Conservation (phyloP, 2,329 filamentous ascomycete genomes). For the Pseudocercospora fijiensis region DNA sequence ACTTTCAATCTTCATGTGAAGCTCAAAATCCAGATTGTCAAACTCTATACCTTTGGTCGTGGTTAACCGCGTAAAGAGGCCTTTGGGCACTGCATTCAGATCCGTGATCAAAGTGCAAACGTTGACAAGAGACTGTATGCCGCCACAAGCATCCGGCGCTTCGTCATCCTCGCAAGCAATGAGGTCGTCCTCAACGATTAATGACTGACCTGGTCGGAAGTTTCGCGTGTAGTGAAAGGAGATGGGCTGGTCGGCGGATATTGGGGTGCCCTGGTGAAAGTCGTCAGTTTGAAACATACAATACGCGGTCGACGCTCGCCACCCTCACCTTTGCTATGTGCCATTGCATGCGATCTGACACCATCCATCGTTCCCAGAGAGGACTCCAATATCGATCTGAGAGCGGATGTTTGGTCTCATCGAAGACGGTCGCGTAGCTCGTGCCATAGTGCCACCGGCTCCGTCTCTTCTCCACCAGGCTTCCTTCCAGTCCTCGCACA, state of each 20-base stretch:
- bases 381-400: conserved; percentile 76
- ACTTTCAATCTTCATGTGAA: conserved; percentile 80
- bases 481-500: conserved; percentile 71
- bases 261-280: conserved; percentile 59
- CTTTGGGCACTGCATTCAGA: conserved; percentile 70
- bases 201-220: conserved; percentile 73
- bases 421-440: conserved; percentile 72
- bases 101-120: conserved; percentile 79
- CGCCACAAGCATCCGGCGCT: conserved; percentile 55
- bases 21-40: conserved; percentile 76
- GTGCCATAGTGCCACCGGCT: conserved; percentile 77
- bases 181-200: conserved; percentile 76
- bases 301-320: background rate
- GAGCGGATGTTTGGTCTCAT: conserved; percentile 70
- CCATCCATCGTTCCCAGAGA: conserved; percentile 80
- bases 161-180: conserved; percentile 72
- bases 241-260: conserved; percentile 71
- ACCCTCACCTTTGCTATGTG: conserved; percentile 69
- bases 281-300: conserved; percentile 8
- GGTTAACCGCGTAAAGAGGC: conserved; percentile 70
- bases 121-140: conserved; percentile 56
- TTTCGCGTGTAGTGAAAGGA: conserved; percentile 85
- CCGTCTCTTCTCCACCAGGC: conserved; percentile 73
- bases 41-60: conserved; percentile 79
- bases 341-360: conserved; percentile 81